Evolutionary conservation across 257 asterid genomes (phyloP).

Genomic region (Salvia miltiorrhiza): DNA sequence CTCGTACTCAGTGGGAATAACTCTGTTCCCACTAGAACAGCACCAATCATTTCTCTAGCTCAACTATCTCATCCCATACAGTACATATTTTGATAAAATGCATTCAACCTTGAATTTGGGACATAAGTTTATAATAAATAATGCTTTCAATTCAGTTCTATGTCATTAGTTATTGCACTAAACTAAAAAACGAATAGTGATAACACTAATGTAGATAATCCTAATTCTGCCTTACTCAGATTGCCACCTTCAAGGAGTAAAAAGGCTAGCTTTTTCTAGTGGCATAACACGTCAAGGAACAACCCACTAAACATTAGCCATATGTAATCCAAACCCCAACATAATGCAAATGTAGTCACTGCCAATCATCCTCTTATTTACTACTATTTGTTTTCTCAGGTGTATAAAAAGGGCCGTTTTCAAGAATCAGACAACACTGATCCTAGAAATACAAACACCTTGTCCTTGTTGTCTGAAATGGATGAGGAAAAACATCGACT

Average conservation of each 20-base stretch:
- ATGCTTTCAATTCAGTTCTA: background rate
- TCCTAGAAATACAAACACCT: background rate
- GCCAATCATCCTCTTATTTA: background rate
- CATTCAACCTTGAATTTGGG: background rate
- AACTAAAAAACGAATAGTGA: slow-evolving; percentile 1
- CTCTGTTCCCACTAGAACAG: no score
- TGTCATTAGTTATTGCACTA: slow-evolving; percentile 3
- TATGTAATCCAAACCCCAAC: slow-evolving; percentile 24
- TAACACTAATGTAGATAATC: background rate
- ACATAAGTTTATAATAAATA: background rate
- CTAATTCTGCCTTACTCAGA: slow-evolving; percentile 35
- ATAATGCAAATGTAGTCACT: background rate
- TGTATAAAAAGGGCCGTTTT: slow-evolving; percentile 9
- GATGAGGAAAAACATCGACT: slow-evolving; percentile 37
- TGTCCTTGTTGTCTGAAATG: slow-evolving; percentile 24
- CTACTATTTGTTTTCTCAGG: background rate
- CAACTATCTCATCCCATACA: background rate
- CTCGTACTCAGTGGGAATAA: no score
- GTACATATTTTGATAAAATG: slow-evolving; percentile 7
- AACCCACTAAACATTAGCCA: slow-evolving; percentile 24
- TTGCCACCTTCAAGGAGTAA: slow-evolving; percentile 31
- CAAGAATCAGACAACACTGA: background rate
- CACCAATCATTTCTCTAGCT: slow-evolving; percentile 17
- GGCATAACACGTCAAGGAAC: slow-evolving; percentile 33
- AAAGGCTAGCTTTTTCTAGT: slow-evolving; percentile 22